A percentile compares a stretch with the other conserved stretches of the same genome.
phyloP scores from a whole-genome alignment of 495 filamentous ascomycete species.

The Penicillium desertorum region DNA sequence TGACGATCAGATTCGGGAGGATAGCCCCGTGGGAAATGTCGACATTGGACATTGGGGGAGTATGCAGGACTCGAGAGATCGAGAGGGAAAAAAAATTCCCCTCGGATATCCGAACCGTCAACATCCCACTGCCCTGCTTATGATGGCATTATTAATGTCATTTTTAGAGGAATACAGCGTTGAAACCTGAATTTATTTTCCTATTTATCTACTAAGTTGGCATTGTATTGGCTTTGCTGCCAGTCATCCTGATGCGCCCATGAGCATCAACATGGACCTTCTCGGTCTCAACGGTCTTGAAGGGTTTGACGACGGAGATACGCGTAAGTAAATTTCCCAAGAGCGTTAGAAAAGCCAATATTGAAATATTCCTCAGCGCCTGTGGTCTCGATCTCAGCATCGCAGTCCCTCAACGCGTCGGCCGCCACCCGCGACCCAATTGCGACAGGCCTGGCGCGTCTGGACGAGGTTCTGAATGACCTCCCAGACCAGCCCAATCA shows the following conservation, averaged over 20 bases:
- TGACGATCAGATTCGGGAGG: constrained; percentile 1
- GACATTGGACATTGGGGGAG: constrained; percentile 2
- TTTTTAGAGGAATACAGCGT: neutral
- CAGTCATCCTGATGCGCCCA: constrained; percentile 15
- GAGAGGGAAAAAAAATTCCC: constrained; percentile 11
- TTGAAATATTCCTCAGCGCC: constrained; percentile 40
- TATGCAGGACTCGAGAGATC: neutral
- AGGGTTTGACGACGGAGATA: constrained; percentile 21
- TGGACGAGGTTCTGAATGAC: constrained; percentile 56
- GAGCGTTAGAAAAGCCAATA: neutral
- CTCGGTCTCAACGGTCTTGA: constrained; percentile 27
- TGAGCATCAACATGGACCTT: constrained; percentile 34
- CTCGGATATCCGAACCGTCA: constrained; percentile 7
- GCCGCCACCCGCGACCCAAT: constrained; percentile 52
- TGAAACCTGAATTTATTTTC: neutral
- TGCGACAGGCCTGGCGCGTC: constrained; percentile 61
- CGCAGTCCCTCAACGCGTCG: constrained; percentile 72
- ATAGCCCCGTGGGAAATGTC: neutral
- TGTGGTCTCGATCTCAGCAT: constrained; percentile 83
- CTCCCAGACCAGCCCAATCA: constrained; percentile 9
- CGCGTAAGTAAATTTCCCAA: constrained; percentile 27
- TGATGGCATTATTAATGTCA: neutral
- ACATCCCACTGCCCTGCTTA: neutral
- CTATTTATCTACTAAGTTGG: neutral
- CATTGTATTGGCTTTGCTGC: neutral